These are phyloP conservation scores for Metarhizium album DNA, from an alignment of 2,329 filamentous ascomycete genomes.

Conservation along the genomic window DNA sequence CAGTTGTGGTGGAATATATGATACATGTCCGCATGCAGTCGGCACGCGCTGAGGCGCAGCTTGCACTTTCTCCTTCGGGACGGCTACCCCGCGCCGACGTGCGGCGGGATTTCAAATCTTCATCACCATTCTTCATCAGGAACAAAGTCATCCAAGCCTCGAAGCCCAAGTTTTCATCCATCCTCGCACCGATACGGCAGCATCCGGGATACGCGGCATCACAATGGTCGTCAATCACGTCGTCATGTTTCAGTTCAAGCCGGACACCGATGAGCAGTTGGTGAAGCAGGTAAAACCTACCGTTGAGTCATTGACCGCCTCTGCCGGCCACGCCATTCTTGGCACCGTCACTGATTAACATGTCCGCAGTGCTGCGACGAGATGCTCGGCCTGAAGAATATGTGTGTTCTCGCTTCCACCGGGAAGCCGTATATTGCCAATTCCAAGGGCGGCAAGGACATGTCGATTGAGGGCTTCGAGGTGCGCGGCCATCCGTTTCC, in stretches of 20 bases:
- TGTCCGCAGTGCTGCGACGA: constrained; percentile 18
- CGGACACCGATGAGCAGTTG: background rate
- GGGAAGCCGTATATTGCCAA: constrained; percentile 49
- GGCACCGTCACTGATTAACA: background rate
- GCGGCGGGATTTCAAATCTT: constrained; percentile 34
- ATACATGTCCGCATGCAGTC: too few species aligned
- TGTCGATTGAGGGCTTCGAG: constrained; percentile 48
- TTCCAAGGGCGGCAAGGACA: constrained; percentile 48
- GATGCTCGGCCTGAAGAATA: constrained; percentile 40
- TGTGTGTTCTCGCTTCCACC: constrained; percentile 50
- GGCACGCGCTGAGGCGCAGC: too few species aligned
- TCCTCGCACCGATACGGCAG: background rate
- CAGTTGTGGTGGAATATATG: constrained; percentile 14
- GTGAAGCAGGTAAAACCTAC: constrained; percentile 4
- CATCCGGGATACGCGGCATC: background rate
- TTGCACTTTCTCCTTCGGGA: too few species aligned
- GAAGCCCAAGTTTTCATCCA: background rate
- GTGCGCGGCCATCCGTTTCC: constrained; percentile 24
- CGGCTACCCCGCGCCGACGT: constrained; percentile 37
- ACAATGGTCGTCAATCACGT: constrained; percentile 5
- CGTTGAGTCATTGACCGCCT: background rate
- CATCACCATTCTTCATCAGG: background rate
- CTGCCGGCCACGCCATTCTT: background rate
- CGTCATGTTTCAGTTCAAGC: constrained; percentile 6
- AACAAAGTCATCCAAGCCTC: too few species aligned